A percentile compares a stretch with the other conserved stretches of the same genome.
phyloP scores from a whole-genome alignment of 345 rosid genomes.

The Syzygium jambos region DNA sequence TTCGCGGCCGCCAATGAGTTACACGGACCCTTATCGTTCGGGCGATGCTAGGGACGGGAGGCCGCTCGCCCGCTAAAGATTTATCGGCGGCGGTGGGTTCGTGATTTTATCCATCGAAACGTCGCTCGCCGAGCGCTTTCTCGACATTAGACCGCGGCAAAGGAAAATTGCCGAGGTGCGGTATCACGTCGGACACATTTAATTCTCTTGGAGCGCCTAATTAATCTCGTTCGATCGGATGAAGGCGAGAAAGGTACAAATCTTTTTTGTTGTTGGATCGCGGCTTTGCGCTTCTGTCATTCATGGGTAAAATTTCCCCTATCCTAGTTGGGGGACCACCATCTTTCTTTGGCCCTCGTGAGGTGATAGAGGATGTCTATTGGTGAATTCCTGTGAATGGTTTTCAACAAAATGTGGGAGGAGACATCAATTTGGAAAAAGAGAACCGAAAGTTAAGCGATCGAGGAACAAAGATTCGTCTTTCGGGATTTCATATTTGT shows the following conservation, averaged over 20 bases:
- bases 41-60: too few species aligned
- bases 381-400: background rate
- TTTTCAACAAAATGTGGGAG: background rate
- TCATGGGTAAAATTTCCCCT: background rate
- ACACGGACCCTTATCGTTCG: too few species aligned
- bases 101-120: too few species aligned
- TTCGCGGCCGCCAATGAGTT: too few species aligned
- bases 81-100: too few species aligned
- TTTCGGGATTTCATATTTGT: background rate
- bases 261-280: background rate
- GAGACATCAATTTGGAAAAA: background rate
- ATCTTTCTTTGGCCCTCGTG: background rate
- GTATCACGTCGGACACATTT: rapidly evolving
- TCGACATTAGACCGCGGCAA: background rate
- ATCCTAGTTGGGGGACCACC: background rate
- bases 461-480: background rate
- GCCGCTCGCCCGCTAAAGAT: too few species aligned
- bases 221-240: background rate
- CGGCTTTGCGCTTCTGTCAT: background rate
- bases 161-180: background rate
- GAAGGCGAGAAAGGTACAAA: background rate
- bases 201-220: background rate
- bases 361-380: background rate
- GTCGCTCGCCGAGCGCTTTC: background rate
- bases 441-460: background rate